Evolutionary conservation across 2,329 filamentous ascomycete genomes (phyloP).

Genomic region (Alternaria consortialis): DNA sequence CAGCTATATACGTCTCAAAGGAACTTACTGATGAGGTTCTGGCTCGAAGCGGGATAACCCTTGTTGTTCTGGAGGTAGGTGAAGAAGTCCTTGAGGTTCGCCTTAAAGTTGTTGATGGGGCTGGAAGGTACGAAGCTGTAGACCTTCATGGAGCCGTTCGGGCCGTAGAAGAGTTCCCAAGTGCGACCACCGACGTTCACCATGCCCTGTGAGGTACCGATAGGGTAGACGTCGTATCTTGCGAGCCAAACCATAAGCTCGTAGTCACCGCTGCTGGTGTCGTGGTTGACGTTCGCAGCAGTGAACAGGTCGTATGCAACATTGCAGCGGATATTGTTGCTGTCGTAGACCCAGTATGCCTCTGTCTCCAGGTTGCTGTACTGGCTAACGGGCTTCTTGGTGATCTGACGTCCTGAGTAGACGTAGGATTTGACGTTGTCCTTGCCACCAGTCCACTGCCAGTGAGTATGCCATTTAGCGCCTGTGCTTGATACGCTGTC

Average conservation of each 20-base stretch:
- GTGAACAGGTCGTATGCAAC: slow-evolving; percentile 42
- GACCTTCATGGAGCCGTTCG: slow-evolving; percentile 67
- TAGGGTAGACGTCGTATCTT: slow-evolving; percentile 29
- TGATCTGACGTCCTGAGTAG: slow-evolving; percentile 29
- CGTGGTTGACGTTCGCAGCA: slow-evolving; percentile 30
- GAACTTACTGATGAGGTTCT: slow-evolving; percentile 36
- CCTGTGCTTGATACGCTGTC: slow-evolving; percentile 24
- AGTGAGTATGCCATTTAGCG: slow-evolving; percentile 28
- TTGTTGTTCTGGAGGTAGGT: slow-evolving; percentile 62
- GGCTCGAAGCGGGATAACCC: slow-evolving; percentile 46
- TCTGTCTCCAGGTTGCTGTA: slow-evolving; percentile 31
- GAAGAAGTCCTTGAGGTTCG: slow-evolving; percentile 66
- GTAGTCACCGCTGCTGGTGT: slow-evolving; percentile 36
- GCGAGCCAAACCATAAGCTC: slow-evolving; percentile 39
- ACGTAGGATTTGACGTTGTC: slow-evolving; percentile 39
- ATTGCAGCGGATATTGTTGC: slow-evolving; percentile 27
- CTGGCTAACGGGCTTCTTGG: slow-evolving; percentile 27
- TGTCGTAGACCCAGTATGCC: slow-evolving; percentile 33
- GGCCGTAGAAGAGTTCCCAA: slow-evolving; percentile 67
- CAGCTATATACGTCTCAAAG: neutral
- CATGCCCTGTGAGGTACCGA: slow-evolving; percentile 26
- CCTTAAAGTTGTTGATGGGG: slow-evolving; percentile 61
- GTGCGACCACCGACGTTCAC: slow-evolving; percentile 59
- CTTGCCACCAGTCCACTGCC: slow-evolving; percentile 30
- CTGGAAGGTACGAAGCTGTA: slow-evolving; percentile 63